A percentile compares a stretch with the other conserved stretches of the same genome.
These are phyloP conservation scores for Leccinum variabile DNA, from an alignment of 1,284 basidiomycete species.

Conservation along the genomic window DNA sequence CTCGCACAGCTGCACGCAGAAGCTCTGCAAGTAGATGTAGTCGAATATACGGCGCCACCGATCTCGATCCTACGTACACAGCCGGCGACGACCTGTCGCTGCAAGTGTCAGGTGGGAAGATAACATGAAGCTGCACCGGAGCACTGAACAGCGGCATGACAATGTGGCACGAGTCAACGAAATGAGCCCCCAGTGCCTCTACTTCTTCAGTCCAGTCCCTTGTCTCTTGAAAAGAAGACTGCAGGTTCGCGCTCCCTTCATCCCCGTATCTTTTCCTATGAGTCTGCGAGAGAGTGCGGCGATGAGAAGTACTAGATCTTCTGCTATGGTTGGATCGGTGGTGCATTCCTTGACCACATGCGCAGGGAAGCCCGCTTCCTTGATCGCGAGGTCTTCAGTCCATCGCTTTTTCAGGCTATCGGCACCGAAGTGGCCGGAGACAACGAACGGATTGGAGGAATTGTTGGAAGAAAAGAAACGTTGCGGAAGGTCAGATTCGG, in stretches of 20 bases:
- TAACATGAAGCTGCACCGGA: constrained; percentile 67
- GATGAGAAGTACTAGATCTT: constrained; percentile 53
- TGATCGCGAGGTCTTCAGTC: constrained; percentile 81
- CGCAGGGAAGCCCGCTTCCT: constrained; percentile 82
- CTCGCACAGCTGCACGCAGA: constrained; percentile 52
- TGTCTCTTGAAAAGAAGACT: constrained; percentile 15
- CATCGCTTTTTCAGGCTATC: constrained; percentile 75
- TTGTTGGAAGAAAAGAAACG: constrained; percentile 61
- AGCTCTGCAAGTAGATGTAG: constrained; percentile 78
- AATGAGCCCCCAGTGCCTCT: constrained; percentile 65
- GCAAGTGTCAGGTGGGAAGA: constrained; percentile 47
- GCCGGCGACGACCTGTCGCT: constrained; percentile 65
- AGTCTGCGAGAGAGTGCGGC: constrained; percentile 51
- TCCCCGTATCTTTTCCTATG: constrained; percentile 41
- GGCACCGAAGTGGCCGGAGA: constrained; percentile 56
- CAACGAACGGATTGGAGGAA: constrained; percentile 70
- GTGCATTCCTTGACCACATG: constrained; percentile 65
- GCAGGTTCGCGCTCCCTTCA: constrained; percentile 15
- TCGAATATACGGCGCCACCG: constrained; percentile 80
- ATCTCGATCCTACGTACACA: constrained; percentile 74
- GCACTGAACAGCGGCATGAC: constrained; percentile 63
- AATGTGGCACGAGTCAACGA: constrained; percentile 47
- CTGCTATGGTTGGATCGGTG: constrained; percentile 37
- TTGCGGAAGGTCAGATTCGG: constrained; percentile 77
- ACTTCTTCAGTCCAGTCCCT: constrained; percentile 53